Percentiles rank a stretch among this genome's conserved stretches.
These are phyloP conservation scores for Rutidosis leptorrhynchoides DNA, from an alignment of 129 eudicot species.

Conservation along the genomic window DNA sequence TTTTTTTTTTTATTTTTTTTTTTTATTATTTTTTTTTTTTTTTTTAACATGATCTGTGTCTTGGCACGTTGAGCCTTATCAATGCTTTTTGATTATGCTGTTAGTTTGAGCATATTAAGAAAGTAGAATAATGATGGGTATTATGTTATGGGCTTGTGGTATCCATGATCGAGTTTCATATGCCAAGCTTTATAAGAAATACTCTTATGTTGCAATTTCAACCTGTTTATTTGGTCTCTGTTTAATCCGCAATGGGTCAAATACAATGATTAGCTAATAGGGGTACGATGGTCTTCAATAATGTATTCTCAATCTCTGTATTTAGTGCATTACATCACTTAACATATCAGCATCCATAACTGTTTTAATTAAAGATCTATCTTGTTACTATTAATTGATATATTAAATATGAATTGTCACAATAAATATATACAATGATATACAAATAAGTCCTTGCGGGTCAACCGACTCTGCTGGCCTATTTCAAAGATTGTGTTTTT, in stretches of 20 bases:
- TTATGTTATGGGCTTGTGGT: background rate
- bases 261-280: background rate
- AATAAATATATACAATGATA: no score
- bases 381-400: no score
- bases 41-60: background rate
- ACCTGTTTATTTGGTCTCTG: background rate
- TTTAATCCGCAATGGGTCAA: background rate
- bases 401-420: no score
- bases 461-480: background rate
- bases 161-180: constrained; percentile 12
- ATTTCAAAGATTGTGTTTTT: background rate
- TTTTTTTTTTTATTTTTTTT: background rate
- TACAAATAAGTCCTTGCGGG: background rate
- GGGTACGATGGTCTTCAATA: background rate
- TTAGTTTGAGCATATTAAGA: constrained; percentile 4
- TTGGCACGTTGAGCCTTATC: background rate
- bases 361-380: background rate
- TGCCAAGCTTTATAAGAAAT: constrained; percentile 6
- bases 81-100: background rate
- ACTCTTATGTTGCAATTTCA: background rate
- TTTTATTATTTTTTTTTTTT: background rate
- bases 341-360: background rate
- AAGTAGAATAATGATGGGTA: background rate
- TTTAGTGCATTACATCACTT: background rate
- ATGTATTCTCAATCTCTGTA: background rate